Evolutionary conservation across 1,284 basidiomycete species (phyloP).

Genomic region (Filobasidium uniguttulatum): DNA sequence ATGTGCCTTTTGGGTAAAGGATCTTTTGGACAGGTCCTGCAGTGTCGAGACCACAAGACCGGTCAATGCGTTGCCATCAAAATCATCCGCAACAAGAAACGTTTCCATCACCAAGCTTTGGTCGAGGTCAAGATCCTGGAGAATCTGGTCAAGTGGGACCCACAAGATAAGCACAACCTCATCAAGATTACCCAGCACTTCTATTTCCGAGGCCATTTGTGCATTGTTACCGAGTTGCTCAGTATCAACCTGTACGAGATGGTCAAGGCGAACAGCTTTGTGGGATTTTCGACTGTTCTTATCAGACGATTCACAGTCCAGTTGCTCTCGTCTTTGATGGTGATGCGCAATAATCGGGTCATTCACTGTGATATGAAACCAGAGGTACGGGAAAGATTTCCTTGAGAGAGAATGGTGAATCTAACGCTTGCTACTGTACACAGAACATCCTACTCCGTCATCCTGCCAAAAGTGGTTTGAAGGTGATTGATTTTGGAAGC

Average conservation of each 20-base stretch:
- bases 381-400: too few relatives aligned
- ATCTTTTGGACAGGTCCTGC: slow-evolving; percentile 93
- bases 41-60: slow-evolving; percentile 93
- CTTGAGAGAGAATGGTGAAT: background rate
- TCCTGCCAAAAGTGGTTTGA: slow-evolving; percentile 89
- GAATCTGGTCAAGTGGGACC: slow-evolving; percentile 92
- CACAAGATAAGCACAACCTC: slow-evolving; percentile 90
- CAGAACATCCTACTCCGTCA: slow-evolving; percentile 90
- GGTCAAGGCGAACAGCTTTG: slow-evolving; percentile 97
- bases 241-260: slow-evolving; percentile 99
- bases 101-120: slow-evolving; percentile 95
- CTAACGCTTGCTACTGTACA: background rate
- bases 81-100: slow-evolving; percentile 98
- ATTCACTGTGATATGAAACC: slow-evolving; percentile 99
- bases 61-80: slow-evolving; percentile 95
- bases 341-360: slow-evolving; percentile 92
- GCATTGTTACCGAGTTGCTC: slow-evolving; percentile 94
- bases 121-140: slow-evolving; percentile 98
- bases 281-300: slow-evolving; percentile 84
- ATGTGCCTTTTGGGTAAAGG: slow-evolving; percentile 88
- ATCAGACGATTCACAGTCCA: slow-evolving; percentile 94
- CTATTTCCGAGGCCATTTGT: slow-evolving; percentile 93
- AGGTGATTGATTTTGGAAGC: slow-evolving; percentile 98
- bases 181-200: slow-evolving; percentile 99
- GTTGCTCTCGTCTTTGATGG: slow-evolving; percentile 75